Conservation (phyloP, 208 protist genomes). For the Leishmania lainsoni region DNA sequence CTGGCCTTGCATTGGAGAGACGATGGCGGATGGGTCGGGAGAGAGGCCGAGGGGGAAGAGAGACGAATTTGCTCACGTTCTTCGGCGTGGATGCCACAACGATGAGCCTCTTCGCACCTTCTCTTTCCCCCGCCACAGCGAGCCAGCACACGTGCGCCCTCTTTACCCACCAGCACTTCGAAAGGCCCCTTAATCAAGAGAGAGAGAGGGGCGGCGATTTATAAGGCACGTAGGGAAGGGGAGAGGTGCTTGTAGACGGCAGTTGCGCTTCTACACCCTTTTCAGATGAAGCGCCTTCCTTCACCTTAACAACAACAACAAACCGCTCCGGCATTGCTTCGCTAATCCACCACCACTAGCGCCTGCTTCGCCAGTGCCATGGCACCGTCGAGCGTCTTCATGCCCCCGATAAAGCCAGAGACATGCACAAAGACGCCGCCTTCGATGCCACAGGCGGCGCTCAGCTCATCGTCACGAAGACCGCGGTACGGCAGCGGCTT, state of each 20-base stretch:
- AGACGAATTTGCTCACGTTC: not conserved
- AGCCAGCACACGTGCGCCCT: not conserved
- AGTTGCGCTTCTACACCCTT: not conserved
- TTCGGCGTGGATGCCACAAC: not conserved
- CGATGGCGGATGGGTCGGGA: not conserved
- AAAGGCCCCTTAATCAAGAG: not conserved
- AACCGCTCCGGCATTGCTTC: not conserved
- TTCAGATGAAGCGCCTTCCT: not conserved
- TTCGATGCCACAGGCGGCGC: conserved; percentile 75
- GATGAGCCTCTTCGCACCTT: not conserved
- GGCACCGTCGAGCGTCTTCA: conserved; percentile 93
- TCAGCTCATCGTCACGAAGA: conserved; percentile 92
- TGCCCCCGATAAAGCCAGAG: conserved; percentile 96
- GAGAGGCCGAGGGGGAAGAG: not conserved
- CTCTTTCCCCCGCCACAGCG: conserved; percentile 1
- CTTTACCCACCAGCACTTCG: not conserved
- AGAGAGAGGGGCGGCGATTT: not conserved
- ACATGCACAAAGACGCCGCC: conserved; percentile 96
- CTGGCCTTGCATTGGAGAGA: too few species aligned
- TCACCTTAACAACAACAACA: not conserved
- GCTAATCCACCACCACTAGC: conserved; percentile 37
- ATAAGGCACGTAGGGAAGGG: not conserved
- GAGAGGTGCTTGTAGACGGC: not conserved
- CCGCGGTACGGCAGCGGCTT: conserved; percentile 93
- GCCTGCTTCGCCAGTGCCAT: conserved; percentile 90